These are phyloP conservation scores for Phytopythium sindhum DNA, from an alignment of 352 stramenopile genomes.

Conservation along the genomic window DNA sequence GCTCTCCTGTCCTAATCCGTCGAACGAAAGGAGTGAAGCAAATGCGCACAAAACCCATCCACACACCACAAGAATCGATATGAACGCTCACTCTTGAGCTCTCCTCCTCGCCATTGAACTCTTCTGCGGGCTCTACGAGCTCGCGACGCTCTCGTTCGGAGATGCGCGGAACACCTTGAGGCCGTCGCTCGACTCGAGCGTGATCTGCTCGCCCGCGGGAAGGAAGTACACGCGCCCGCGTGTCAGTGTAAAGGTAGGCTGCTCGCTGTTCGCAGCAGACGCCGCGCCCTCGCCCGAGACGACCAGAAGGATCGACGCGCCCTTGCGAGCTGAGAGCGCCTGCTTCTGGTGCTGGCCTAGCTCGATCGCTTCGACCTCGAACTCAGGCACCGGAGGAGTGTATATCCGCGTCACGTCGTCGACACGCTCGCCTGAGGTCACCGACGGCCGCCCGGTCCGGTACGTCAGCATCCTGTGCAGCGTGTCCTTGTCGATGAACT, in stretches of 20 bases:
- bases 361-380: constrained; percentile 81
- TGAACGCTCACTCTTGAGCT: not conserved
- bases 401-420: constrained; percentile 79
- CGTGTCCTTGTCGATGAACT: constrained; percentile 98
- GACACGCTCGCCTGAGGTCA: constrained; percentile 24
- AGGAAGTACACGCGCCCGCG: constrained; percentile 55
- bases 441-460: constrained; percentile 27
- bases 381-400: constrained; percentile 88
- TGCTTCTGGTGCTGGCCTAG: constrained; percentile 36
- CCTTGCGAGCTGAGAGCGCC: constrained; percentile 26
- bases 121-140: not conserved
- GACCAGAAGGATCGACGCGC: constrained; percentile 56
- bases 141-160: constrained; percentile 40
- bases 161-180: constrained; percentile 47
- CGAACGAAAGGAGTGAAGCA: not conserved
- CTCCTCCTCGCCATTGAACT: not conserved
- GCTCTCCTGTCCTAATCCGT: not conserved
- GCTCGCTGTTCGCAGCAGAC: not conserved
- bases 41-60: not conserved
- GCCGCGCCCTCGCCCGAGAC: constrained; percentile 31
- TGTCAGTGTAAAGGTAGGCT: constrained; percentile 3
- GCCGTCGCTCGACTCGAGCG: constrained; percentile 21
- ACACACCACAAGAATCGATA: not conserved
- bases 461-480: constrained; percentile 98
- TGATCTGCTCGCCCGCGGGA: constrained; percentile 36